Evolutionary conservation across 148 eudicot genomes (phyloP).

Genomic region (Gaultheria prostrata): DNA sequence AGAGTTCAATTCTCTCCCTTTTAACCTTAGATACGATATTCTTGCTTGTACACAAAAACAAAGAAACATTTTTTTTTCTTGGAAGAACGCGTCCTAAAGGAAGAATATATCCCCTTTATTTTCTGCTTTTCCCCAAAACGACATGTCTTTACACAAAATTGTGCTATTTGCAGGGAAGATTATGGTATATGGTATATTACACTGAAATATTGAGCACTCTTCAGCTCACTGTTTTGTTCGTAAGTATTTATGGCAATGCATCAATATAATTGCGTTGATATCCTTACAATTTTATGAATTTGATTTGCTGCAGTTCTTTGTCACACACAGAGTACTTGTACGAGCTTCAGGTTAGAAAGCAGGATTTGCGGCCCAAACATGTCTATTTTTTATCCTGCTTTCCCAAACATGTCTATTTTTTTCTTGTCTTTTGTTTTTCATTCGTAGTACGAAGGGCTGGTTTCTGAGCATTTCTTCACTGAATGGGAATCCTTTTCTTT

Average conservation of each 20-base stretch:
- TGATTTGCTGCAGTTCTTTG: slow-evolving; percentile 60
- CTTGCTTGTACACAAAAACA: background rate
- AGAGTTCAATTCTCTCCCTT: background rate
- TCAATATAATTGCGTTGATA: background rate
- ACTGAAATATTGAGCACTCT: background rate
- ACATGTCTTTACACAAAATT: background rate
- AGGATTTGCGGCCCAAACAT: slow-evolving; percentile 14
- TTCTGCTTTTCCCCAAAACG: background rate
- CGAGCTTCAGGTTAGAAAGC: slow-evolving; percentile 49
- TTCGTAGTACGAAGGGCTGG: too few relatives aligned
- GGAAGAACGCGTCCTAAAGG: background rate
- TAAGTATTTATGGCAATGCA: background rate
- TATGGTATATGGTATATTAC: background rate
- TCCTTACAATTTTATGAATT: slow-evolving; percentile 11
- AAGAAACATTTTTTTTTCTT: background rate
- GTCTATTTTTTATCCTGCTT: too few relatives aligned
- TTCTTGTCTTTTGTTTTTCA: background rate
- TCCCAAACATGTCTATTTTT: too few relatives aligned
- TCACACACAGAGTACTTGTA: slow-evolving; percentile 69
- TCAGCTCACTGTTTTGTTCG: background rate
- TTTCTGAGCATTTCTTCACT: background rate
- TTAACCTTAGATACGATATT: background rate
- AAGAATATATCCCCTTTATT: background rate
- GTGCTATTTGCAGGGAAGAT: background rate
- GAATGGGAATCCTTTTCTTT: background rate